phyloP scores from a whole-genome alignment of 1,284 basidiomycete species.

The Melanopsichium pennsylvanicum region DNA sequence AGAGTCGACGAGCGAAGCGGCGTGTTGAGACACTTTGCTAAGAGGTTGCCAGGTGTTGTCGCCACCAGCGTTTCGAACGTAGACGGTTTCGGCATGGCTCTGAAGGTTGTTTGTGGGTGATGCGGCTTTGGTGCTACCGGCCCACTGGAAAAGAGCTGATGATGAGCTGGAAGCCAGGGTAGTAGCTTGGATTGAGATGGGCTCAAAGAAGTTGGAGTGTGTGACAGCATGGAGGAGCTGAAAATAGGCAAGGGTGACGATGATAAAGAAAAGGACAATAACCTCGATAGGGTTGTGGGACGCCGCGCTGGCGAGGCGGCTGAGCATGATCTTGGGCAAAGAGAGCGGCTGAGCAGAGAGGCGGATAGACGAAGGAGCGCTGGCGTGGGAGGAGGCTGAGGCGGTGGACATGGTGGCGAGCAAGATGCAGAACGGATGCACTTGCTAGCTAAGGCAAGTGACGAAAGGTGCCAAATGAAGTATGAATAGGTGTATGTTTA shows the following conservation, averaged over 20 bases:
- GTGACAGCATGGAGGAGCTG: constrained; percentile 86
- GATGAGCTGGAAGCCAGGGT: constrained; percentile 46
- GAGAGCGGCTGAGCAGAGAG: constrained; percentile 39
- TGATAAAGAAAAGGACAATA: constrained; percentile 83
- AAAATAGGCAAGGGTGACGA: constrained; percentile 89
- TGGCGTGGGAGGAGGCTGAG: constrained; percentile 36
- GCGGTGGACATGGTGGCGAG: constrained; percentile 29
- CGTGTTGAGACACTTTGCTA: constrained; percentile 12
- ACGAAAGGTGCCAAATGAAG: too few relatives aligned
- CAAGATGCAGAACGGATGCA: neutral
- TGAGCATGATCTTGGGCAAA: constrained; percentile 45
- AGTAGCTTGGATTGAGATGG: constrained; percentile 49
- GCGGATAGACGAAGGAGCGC: constrained; percentile 37
- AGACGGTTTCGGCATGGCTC: constrained; percentile 31
- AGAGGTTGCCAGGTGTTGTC: constrained; percentile 38
- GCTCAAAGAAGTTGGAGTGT: constrained; percentile 68
- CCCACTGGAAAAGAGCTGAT: constrained; percentile 44
- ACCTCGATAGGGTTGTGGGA: constrained; percentile 74
- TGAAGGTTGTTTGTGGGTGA: constrained; percentile 1
- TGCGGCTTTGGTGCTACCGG: constrained; percentile 3
- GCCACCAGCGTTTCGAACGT: constrained; percentile 39
- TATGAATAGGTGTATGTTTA: too few relatives aligned
- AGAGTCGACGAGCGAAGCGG: constrained; percentile 11
- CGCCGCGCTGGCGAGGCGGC: constrained; percentile 39
- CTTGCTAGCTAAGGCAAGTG: constrained; percentile 2